Conservation (phyloP, 495 filamentous ascomycete genomes). For the Xanthoparmelia taractica region DNA sequence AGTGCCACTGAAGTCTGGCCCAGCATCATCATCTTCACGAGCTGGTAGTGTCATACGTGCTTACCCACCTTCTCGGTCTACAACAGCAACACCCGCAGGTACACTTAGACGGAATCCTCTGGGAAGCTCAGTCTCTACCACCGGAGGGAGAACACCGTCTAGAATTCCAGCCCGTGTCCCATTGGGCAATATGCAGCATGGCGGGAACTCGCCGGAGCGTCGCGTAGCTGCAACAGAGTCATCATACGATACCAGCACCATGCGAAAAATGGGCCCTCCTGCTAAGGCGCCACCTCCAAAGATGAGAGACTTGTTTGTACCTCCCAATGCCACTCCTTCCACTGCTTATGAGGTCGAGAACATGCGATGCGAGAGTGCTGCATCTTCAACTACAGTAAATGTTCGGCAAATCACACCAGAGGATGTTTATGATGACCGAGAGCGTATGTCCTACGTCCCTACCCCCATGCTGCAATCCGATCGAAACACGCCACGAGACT, state of each 20-base stretch:
- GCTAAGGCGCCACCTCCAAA: slow-evolving; percentile 69
- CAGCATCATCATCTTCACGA: slow-evolving; percentile 34
- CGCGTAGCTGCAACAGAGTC: slow-evolving; percentile 39
- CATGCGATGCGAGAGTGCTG: slow-evolving; percentile 57
- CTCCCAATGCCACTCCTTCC: slow-evolving; percentile 48
- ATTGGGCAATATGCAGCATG: slow-evolving; percentile 69
- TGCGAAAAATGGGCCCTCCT: slow-evolving; percentile 55
- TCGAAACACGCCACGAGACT: slow-evolving; percentile 20
- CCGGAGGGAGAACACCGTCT: slow-evolving; percentile 53
- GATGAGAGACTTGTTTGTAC: slow-evolving; percentile 77
- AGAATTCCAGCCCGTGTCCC: slow-evolving; percentile 78
- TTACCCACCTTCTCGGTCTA: slow-evolving; percentile 47
- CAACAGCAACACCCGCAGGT: slow-evolving; percentile 63
- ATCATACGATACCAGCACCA: slow-evolving; percentile 43
- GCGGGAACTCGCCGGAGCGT: slow-evolving; percentile 77
- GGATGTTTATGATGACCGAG: slow-evolving; percentile 73
- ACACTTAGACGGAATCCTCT: slow-evolving; percentile 51
- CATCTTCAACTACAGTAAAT: slow-evolving; percentile 47
- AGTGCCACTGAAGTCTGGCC: slow-evolving; percentile 35
- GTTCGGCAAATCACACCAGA: slow-evolving; percentile 76
- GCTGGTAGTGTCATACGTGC: slow-evolving; percentile 44
- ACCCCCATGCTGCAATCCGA: slow-evolving; percentile 33
- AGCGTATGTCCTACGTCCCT: slow-evolving; percentile 44
- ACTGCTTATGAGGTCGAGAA: slow-evolving; percentile 50
- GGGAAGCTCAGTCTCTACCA: slow-evolving; percentile 34